Evolutionary conservation across 2,329 filamentous ascomycete genomes (phyloP).

Genomic region (Bipolaris victoriae): DNA sequence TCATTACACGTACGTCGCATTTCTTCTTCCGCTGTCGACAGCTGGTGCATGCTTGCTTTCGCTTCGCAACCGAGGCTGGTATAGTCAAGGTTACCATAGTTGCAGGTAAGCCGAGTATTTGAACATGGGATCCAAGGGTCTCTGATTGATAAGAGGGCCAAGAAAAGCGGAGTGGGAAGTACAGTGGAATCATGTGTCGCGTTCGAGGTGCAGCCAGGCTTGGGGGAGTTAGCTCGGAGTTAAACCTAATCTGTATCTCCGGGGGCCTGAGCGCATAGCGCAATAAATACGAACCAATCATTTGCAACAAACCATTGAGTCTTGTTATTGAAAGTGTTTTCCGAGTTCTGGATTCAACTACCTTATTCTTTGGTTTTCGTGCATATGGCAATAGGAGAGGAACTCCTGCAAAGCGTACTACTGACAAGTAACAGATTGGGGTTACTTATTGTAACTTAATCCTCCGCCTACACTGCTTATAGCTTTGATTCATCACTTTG

Average conservation of each 20-base stretch:
- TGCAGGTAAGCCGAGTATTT: not conserved
- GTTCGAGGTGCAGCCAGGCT: not conserved
- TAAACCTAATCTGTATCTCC: not conserved
- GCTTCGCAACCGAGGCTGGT: slow-evolving; percentile 37
- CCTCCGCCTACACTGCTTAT: no score
- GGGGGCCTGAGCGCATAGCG: no score
- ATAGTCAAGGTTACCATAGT: slow-evolving; percentile 29
- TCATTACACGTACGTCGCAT: slow-evolving; percentile 34
- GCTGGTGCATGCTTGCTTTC: slow-evolving; percentile 42
- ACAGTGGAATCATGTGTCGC: not conserved
- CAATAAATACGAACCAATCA: no score
- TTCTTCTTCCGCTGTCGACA: slow-evolving; percentile 45
- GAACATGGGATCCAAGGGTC: not conserved
- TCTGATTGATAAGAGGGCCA: not conserved
- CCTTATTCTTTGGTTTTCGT: no score
- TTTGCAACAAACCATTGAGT: no score
- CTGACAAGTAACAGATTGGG: no score
- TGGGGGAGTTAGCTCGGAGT: slow-evolving; percentile 14
- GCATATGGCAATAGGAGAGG: no score
- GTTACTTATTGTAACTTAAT: no score
- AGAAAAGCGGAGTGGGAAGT: not conserved
- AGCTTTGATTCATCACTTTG: no score
- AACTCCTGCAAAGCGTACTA: no score
- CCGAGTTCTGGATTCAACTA: no score
- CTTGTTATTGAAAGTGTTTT: no score